These are phyloP conservation scores for Chlorella vulgaris DNA, from an alignment of 139 green algal species.

Conservation along the genomic window DNA sequence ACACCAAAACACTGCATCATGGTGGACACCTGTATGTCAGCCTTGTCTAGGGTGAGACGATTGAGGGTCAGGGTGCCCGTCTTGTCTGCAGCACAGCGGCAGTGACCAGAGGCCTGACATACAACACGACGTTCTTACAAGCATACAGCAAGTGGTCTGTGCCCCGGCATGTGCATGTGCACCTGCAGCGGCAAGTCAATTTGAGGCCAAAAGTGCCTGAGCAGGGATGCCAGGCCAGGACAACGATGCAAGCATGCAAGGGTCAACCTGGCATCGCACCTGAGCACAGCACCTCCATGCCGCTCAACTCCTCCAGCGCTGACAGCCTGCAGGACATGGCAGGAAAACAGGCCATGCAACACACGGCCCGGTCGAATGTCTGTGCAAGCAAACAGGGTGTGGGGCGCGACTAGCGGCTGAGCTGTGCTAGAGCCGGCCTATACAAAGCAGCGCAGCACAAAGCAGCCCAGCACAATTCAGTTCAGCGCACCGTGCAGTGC, in stretches of 20 bases:
- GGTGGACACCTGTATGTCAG: slow-evolving; percentile 21
- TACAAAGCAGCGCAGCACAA: no score
- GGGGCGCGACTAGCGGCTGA: no score
- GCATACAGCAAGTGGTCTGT: no score
- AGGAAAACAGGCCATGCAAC: background rate
- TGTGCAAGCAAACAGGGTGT: no score
- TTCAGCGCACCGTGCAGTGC: background rate
- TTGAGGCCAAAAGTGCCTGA: no score
- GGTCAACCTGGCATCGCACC: background rate
- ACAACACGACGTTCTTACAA: no score
- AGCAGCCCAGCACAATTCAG: no score
- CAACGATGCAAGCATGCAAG: no score
- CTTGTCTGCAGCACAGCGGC: slow-evolving; percentile 64
- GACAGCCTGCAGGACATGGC: slow-evolving; percentile 64
- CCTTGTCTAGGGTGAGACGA: slow-evolving; percentile 56
- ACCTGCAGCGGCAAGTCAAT: no score
- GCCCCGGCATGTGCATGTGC: no score
- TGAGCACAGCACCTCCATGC: slow-evolving; percentile 86
- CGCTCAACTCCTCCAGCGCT: slow-evolving; percentile 83
- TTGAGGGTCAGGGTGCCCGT: slow-evolving; percentile 83
- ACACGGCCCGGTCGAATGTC: background rate
- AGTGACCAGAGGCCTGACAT: background rate
- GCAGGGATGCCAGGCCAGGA: no score
- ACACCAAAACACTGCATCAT: background rate
- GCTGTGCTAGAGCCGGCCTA: no score